A percentile compares a stretch with the other conserved stretches of the same genome.
Conservation (phyloP, 441 rosid species). For the Arabidopsis hybrid region DNA sequence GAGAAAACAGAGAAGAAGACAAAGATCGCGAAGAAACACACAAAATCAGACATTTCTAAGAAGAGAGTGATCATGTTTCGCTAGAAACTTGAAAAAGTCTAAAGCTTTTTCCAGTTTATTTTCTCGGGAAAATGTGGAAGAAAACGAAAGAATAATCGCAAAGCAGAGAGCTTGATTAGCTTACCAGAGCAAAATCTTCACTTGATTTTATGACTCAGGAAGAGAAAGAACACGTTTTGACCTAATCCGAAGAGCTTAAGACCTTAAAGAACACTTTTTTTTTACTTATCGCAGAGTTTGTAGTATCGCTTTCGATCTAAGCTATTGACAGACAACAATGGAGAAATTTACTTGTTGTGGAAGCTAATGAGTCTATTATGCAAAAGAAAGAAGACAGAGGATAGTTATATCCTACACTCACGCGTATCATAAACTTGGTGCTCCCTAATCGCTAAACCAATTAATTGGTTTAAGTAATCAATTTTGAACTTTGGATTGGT, state of each 20-base stretch:
- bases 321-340: neutral
- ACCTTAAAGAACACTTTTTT: neutral
- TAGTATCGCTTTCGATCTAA: conserved; percentile 15
- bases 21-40: neutral
- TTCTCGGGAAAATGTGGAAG: conserved; percentile 17
- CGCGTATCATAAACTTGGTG: conserved; percentile 17
- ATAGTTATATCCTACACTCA: conserved; percentile 37
- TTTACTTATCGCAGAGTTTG: conserved; percentile 14
- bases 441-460: neutral
- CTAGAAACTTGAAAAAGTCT: neutral
- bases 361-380: conserved; percentile 27
- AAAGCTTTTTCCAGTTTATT: neutral
- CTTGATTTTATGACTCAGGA: neutral
- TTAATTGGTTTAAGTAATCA: neutral
- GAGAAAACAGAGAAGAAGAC: neutral
- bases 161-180: conserved; percentile 28
- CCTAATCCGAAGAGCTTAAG: neutral
- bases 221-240: neutral
- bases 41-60: neutral
- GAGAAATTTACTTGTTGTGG: conserved; percentile 28
- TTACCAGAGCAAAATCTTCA: conserved; percentile 30
- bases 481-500: neutral
- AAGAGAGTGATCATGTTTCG: neutral
- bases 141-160: neutral
- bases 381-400: neutral